Evolutionary conservation across 768 basidiomycete genomes (phyloP).

Genomic region (Termitomyces sp.): DNA sequence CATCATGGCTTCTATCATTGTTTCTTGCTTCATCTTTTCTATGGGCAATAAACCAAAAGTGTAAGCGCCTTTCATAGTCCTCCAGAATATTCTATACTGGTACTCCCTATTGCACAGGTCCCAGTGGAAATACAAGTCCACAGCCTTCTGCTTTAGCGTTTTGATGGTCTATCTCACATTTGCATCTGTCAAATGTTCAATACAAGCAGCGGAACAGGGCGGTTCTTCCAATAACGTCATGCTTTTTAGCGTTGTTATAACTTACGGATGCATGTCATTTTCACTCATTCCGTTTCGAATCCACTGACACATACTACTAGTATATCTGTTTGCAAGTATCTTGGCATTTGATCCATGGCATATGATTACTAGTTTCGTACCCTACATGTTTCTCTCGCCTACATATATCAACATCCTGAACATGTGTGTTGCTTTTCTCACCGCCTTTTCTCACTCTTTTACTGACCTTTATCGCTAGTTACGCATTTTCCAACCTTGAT

Average conservation of each 20-base stretch:
- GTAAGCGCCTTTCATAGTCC: constrained; percentile 30
- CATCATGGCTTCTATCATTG: constrained; percentile 74
- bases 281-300: background rate
- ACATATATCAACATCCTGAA: constrained; percentile 73
- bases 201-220: constrained; percentile 64
- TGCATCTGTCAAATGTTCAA: constrained; percentile 75
- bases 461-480: constrained; percentile 36
- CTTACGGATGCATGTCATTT: constrained; percentile 58
- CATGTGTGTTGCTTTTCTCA: constrained; percentile 43
- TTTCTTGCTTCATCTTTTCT: constrained; percentile 89
- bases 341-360: constrained; percentile 96
- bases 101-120: constrained; percentile 34
- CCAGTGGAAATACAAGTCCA: constrained; percentile 80
- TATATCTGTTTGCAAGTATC: constrained; percentile 71
- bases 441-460: constrained; percentile 6
- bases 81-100: background rate
- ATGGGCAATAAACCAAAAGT: constrained; percentile 94
- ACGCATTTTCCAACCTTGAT: constrained; percentile 81
- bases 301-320: constrained; percentile 24
- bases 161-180: constrained; percentile 82
- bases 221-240: constrained; percentile 66
- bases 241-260: constrained; percentile 80
- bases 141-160: constrained; percentile 65
- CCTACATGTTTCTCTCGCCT: constrained; percentile 84
- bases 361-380: constrained; percentile 84